Base-by-base conservation (phyloP, 441 rosid genomes). In the Populus trichocarpa region DNA sequence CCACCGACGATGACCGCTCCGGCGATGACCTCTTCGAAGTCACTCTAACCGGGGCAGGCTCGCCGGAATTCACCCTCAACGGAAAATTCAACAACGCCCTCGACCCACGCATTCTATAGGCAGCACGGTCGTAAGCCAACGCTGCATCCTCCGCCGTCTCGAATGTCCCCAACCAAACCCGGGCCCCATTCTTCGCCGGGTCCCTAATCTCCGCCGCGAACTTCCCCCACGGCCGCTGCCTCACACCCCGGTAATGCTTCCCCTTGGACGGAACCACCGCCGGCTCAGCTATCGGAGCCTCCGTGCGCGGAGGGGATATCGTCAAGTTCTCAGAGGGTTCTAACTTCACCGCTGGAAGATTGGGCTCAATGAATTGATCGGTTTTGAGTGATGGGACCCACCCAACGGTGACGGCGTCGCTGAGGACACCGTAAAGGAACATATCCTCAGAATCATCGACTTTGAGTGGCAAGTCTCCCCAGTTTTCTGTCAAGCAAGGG, bases 71-170 rank as follows among this genome's bases (percentile, higher is more conserved):
- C 22, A 96, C 90, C 75, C 94, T 87, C 73, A 90, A 85, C 2
- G 98, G 99, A 33, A 96, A 96, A 80, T 96, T 96, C 75, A 94
- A 83, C 73, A 94, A 57, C 50, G 99, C 99, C 71, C 92, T 87
- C 5, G 99, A 94, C 53, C 99, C 99, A 10, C 99, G 89, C 97
- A 96, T 96, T 84, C 97, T 87, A 59, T 89, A 96, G 5, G 99
- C 99, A 0, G 99, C 99, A 59, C 90, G 83, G 67, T 96, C 99
- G 63, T 96, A 96, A 80, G 99, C 98, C 80, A 96, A 75, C 63
- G 99, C 99, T 36, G 99, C 99, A 22, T 91, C 98, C 86, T 94
- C 98, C 67, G 97, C 98, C 33, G 97, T 95, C 89, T 89, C 95
- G 53, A 88, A 95, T 14, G 99, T 95, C 72, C 99, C 98, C 36